phyloP scores from a whole-genome alignment of 1,284 basidiomycete species.

The Apiotrichum sp. region DNA sequence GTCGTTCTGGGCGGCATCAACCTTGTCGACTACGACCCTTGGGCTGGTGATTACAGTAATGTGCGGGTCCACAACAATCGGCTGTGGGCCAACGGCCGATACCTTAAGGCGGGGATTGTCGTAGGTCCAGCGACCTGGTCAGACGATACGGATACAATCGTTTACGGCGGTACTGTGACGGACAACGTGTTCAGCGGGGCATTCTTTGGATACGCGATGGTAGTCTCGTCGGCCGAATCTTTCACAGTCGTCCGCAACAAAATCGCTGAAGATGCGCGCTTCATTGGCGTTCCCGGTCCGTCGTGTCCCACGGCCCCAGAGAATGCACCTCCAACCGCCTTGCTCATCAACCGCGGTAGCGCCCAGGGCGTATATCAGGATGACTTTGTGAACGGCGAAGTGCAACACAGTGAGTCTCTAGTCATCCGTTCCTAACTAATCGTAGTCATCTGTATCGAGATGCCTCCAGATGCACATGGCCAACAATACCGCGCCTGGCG shows the following conservation, averaged over 20 bases:
- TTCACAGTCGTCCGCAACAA: constrained; percentile 43
- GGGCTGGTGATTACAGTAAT: constrained; percentile 44
- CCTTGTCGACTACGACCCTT: constrained; percentile 47
- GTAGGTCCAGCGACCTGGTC: constrained; percentile 47
- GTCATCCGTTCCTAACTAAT: not conserved
- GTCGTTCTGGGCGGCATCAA: constrained; percentile 47
- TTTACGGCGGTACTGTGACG: constrained; percentile 40
- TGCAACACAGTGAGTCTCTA: constrained; percentile 45
- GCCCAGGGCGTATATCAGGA: constrained; percentile 41
- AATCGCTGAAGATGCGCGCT: constrained; percentile 26
- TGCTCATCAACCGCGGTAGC: constrained; percentile 45
- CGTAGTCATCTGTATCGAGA: constrained; percentile 45
- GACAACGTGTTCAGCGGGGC: constrained; percentile 41
- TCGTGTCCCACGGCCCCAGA: constrained; percentile 44
- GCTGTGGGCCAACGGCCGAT: constrained; percentile 41
- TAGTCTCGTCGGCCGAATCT: constrained; percentile 41
- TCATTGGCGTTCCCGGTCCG: constrained; percentile 37
- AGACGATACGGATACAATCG: constrained; percentile 45
- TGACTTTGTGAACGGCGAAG: constrained; percentile 48
- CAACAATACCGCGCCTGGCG: constrained; percentile 41
- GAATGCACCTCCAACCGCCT: constrained; percentile 42
- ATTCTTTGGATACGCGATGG: constrained; percentile 46
- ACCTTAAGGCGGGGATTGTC: constrained; percentile 46
- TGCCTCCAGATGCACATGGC: constrained; percentile 32
- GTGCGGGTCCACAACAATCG: constrained; percentile 43